Evolutionary conservation across 2,329 filamentous ascomycete genomes (phyloP), one percentile per base, ranked within the genome.

Genomic region (Colletotrichum echinochloae): DNA sequence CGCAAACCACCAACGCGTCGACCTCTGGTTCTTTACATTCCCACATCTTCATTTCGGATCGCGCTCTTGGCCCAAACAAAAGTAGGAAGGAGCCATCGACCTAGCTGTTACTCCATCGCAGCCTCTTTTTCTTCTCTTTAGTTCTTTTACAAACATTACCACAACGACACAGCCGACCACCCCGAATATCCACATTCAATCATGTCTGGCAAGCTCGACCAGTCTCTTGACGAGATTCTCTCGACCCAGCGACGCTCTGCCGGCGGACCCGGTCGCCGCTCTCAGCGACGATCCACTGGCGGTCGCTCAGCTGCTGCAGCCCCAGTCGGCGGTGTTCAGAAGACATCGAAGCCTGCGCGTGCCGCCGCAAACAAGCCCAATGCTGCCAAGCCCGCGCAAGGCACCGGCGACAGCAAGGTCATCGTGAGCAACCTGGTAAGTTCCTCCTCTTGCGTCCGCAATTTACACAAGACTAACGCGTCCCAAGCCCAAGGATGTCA

Each of bases 341-440:
- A 97, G 88, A 90, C 85, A 76, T 86, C 88, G 70, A 92, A 87
- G 78, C 82, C 85, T 75, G 80, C 86, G 69, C 92, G 91, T 77
- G 85, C 85, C 74, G 83, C 84, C 71, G 83, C 85, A 56, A 85
- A 86, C 76, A 90, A 91, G 83, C 84, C 88, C 72, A 84, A 87
- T 51, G 89, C 93, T 73, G 88, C 89, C 76, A 92, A 91, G 80
- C 88, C 89, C 71, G 83, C 88, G 68, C 83, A 86, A 74, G 82
- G 84, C 72, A 85, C 86, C 77, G 90, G 90, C 78, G 94, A 97
- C 76, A 97, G 94, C 88, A 98, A 98, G 86, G 95, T 98, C 85
- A 93, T 97, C 83, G 95, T 99, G 85, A 97, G 94, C 91, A 97
- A 97, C 87, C 89, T 99, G 88, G 95, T 98, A 92, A 83, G 94